Conservation (phyloP, 2,329 filamentous ascomycete species). For the Tolypocladium tundrense region DNA sequence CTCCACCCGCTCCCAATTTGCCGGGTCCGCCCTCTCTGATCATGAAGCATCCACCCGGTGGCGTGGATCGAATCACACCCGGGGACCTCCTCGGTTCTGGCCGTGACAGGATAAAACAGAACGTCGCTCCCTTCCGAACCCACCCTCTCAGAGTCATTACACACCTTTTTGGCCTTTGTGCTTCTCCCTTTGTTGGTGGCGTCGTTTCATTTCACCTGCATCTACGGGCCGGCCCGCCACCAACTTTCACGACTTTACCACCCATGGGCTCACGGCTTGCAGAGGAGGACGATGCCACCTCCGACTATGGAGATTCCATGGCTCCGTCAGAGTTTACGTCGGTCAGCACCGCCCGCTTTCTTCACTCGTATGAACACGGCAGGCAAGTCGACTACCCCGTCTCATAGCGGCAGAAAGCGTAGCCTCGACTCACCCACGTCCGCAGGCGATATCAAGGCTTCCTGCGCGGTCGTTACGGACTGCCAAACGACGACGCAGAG, state of each 20-base stretch:
- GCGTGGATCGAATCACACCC: background rate
- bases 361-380: conserved; percentile 26
- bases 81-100: background rate
- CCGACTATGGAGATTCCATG: conserved; percentile 28
- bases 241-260: background rate
- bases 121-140: background rate
- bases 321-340: conserved; percentile 30
- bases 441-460: conserved; percentile 39
- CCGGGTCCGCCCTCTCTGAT: background rate
- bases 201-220: background rate
- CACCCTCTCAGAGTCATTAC: too few species aligned
- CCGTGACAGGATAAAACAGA: background rate
- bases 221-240: background rate
- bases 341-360: conserved; percentile 19
- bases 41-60: background rate
- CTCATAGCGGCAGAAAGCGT: too few species aligned
- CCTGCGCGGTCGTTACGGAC: conserved; percentile 33
- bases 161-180: background rate
- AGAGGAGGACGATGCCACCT: conserved; percentile 19
- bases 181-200: background rate
- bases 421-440: background rate
- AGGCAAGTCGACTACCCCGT: conserved; percentile 14
- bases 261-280: conserved; percentile 12
- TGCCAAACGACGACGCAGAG: conserved; percentile 43
- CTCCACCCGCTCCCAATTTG: conserved; percentile 1